Evolutionary conservation across 306 rosid species (phyloP).

Genomic region (Glycine soja): DNA sequence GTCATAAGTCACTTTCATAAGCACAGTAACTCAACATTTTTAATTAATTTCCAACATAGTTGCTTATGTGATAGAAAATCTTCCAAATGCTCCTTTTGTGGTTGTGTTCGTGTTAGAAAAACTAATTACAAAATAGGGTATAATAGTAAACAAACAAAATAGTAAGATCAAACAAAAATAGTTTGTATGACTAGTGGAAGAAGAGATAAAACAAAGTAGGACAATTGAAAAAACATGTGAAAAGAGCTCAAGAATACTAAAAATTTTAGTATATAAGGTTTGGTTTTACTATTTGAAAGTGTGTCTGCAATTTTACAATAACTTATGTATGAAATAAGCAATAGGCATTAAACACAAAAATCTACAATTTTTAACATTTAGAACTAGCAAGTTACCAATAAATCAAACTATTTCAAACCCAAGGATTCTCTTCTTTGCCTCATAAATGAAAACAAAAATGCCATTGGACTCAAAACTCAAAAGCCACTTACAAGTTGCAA

Average conservation of each 20-base stretch:
- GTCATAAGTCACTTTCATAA: not conserved
- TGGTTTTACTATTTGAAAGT: constrained; percentile 16
- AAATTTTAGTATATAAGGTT: not conserved
- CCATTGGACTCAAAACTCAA: not conserved
- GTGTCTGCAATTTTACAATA: not conserved
- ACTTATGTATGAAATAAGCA: not conserved
- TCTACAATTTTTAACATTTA: not conserved
- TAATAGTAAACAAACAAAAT: no score
- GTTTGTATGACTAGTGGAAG: not conserved
- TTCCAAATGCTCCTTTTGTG: not conserved
- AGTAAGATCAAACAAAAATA: no score
- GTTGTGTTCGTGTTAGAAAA: no score
- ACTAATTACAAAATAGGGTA: no score
- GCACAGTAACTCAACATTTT: not conserved
- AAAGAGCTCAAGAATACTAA: constrained; percentile 11
- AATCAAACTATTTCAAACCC: not conserved
- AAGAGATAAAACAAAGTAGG: not conserved
- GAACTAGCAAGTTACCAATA: not conserved
- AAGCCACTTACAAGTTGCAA: not conserved
- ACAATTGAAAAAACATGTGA: not conserved
- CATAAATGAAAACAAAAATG: not conserved
- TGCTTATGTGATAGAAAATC: not conserved
- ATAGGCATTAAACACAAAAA: constrained; percentile 13
- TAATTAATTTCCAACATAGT: not conserved
- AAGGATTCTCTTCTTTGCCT: no score